Evolutionary conservation across 257 asterid genomes (phyloP).

Genomic region (Ophiorrhiza pumila): DNA sequence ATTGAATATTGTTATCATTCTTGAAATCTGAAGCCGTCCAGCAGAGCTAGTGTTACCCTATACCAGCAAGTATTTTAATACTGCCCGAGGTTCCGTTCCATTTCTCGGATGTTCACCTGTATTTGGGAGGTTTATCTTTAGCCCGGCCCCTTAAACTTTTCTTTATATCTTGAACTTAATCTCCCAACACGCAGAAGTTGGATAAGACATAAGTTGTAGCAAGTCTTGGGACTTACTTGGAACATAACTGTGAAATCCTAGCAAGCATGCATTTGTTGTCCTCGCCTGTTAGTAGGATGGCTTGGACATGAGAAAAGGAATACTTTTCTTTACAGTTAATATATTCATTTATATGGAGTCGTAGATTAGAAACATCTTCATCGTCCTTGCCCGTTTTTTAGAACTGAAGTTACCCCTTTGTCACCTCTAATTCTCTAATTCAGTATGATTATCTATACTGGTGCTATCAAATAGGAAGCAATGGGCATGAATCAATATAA

Average conservation of each 20-base stretch:
- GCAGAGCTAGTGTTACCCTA: neutral
- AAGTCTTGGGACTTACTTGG: neutral
- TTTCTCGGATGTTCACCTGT: neutral
- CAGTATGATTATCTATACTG: too few relatives aligned
- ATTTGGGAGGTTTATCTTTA: neutral
- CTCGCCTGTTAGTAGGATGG: neutral
- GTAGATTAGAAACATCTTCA: neutral
- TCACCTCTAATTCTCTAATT: neutral
- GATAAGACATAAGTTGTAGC: neutral
- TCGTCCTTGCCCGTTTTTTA: neutral
- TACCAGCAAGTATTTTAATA: neutral
- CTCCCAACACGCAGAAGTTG: neutral
- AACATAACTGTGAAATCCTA: neutral
- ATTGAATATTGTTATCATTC: neutral
- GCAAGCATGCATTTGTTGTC: slow-evolving; percentile 1
- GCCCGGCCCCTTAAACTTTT: neutral
- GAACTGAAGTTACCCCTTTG: neutral
- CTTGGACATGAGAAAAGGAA: neutral
- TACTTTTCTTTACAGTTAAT: neutral
- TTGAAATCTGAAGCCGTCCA: neutral
- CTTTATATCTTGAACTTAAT: neutral
- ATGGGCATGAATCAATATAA: neutral
- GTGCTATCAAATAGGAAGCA: neutral
- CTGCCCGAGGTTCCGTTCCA: neutral
- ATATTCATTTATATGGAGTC: neutral